Evolutionary conservation across 2,329 filamentous ascomycete genomes (phyloP).

Genomic region (Trichoderma atroviride): DNA sequence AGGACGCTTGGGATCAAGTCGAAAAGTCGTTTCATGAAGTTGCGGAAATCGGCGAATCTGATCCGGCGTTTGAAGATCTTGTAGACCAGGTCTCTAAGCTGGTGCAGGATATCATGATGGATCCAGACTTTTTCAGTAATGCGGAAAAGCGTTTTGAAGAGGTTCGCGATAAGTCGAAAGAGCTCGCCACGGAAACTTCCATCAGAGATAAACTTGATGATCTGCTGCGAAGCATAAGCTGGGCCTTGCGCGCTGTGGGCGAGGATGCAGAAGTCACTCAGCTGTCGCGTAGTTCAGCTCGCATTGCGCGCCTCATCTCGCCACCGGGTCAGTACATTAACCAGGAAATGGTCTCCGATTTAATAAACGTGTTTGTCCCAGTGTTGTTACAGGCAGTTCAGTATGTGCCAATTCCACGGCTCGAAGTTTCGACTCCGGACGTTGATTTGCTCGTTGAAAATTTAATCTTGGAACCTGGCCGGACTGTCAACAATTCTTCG

Average conservation of each 20-base stretch:
- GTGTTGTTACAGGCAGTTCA: slow-evolving; percentile 76
- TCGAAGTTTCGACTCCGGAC: slow-evolving; percentile 83
- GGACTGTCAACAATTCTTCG: slow-evolving; percentile 80
- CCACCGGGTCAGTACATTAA: slow-evolving; percentile 67
- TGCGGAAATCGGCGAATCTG: slow-evolving; percentile 71
- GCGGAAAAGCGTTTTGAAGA: slow-evolving; percentile 59
- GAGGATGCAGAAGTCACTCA: slow-evolving; percentile 73
- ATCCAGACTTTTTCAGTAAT: slow-evolving; percentile 83
- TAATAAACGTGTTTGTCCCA: slow-evolving; percentile 79
- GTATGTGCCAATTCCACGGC: slow-evolving; percentile 83
- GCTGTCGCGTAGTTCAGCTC: slow-evolving; percentile 66
- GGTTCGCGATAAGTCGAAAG: slow-evolving; percentile 58
- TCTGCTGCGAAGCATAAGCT: slow-evolving; percentile 68
- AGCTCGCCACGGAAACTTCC: slow-evolving; percentile 67
- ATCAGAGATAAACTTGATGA: slow-evolving; percentile 73
- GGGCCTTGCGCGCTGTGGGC: slow-evolving; percentile 68
- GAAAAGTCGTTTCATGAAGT: slow-evolving; percentile 70
- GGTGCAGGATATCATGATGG: slow-evolving; percentile 78
- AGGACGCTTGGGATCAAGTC: slow-evolving; percentile 73
- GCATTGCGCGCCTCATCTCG: slow-evolving; percentile 70
- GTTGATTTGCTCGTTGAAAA: slow-evolving; percentile 89
- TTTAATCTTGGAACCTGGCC: slow-evolving; percentile 83
- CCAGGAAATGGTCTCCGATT: slow-evolving; percentile 71
- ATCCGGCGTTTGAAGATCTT: slow-evolving; percentile 80
- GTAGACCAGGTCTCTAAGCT: slow-evolving; percentile 73